These are phyloP conservation scores for Ceratonia siliqua DNA, from an alignment of 306 rosid species.

Conservation along the genomic window DNA sequence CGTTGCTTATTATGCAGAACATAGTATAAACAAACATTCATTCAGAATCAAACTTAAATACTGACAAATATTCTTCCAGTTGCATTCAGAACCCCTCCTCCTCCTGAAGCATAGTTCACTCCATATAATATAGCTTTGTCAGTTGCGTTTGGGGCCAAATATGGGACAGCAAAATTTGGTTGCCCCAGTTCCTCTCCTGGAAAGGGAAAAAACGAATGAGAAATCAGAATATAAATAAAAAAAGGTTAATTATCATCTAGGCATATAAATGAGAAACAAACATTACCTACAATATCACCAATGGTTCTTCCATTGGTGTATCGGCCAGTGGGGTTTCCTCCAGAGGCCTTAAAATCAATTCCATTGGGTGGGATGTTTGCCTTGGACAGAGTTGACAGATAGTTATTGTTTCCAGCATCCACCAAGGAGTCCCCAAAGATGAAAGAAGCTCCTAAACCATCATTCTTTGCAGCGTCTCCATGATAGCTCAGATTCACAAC, in stretches of 20 bases:
- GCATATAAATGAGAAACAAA: neutral
- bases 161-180: slow-evolving; percentile 64
- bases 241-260: neutral
- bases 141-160: slow-evolving; percentile 59
- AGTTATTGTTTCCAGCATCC: slow-evolving; percentile 86
- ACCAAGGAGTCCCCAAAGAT: slow-evolving; percentile 86
- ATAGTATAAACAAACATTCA: neutral
- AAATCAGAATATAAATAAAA: neutral
- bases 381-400: slow-evolving; percentile 65
- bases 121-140: slow-evolving; percentile 62
- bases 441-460: slow-evolving; percentile 63
- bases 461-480: slow-evolving; percentile 38
- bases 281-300: slow-evolving; percentile 67
- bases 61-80: slow-evolving; percentile 80
- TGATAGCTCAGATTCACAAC: slow-evolving; percentile 19
- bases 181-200: slow-evolving; percentile 74
- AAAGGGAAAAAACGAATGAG: neutral
- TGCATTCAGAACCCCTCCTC: slow-evolving; percentile 79
- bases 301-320: slow-evolving; percentile 87
- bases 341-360: slow-evolving; percentile 66
- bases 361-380: slow-evolving; percentile 74
- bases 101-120: slow-evolving; percentile 90
- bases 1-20: neutral
- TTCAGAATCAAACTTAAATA: neutral
- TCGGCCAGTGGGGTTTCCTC: slow-evolving; percentile 78